phyloP scores from a whole-genome alignment of 352 stramenopile genomes.

The Phytopythium litorale region DNA sequence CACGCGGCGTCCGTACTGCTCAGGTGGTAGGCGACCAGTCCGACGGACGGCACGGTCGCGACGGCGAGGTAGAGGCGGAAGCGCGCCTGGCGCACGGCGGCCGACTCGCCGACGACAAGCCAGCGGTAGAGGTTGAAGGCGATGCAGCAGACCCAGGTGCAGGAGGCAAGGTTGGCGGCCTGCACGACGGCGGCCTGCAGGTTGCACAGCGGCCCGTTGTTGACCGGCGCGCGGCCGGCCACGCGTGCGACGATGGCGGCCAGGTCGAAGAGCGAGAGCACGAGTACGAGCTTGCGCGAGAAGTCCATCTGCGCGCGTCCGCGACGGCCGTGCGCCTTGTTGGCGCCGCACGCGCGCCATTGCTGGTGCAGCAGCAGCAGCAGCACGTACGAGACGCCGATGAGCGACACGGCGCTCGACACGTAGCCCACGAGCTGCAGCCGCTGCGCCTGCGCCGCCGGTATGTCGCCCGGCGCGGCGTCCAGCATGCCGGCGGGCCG shows the following conservation, averaged over 20 bases:
- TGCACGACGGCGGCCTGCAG: constrained; percentile 61
- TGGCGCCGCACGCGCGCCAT: constrained; percentile 8
- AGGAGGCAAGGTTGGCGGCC: constrained; percentile 46
- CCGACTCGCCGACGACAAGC: constrained; percentile 68
- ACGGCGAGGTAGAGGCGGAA: constrained; percentile 52
- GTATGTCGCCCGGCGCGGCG: constrained; percentile 17
- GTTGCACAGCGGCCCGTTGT: constrained; percentile 39
- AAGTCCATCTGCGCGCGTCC: constrained; percentile 47
- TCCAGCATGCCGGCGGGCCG: constrained; percentile 3
- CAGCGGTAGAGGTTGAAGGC: constrained; percentile 80
- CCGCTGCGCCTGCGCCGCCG: constrained; percentile 16
- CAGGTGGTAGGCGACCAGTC: constrained; percentile 54
- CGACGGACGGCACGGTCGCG: constrained; percentile 45
- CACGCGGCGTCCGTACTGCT: constrained; percentile 20
- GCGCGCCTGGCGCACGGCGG: constrained; percentile 55
- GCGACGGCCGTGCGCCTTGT: constrained; percentile 11
- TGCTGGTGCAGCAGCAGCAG: constrained; percentile 47
- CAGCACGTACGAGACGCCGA: constrained; percentile 64
- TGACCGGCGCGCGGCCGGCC: constrained; percentile 43
- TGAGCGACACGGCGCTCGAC: constrained; percentile 50
- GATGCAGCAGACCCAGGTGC: constrained; percentile 75
- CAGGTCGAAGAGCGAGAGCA: constrained; percentile 72
- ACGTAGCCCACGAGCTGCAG: constrained; percentile 45
- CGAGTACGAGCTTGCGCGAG: constrained; percentile 59
- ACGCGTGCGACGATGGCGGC: constrained; percentile 45